Base-by-base conservation (phyloP, 2,329 filamentous ascomycete species). In the Drechmeria coniospora region DNA sequence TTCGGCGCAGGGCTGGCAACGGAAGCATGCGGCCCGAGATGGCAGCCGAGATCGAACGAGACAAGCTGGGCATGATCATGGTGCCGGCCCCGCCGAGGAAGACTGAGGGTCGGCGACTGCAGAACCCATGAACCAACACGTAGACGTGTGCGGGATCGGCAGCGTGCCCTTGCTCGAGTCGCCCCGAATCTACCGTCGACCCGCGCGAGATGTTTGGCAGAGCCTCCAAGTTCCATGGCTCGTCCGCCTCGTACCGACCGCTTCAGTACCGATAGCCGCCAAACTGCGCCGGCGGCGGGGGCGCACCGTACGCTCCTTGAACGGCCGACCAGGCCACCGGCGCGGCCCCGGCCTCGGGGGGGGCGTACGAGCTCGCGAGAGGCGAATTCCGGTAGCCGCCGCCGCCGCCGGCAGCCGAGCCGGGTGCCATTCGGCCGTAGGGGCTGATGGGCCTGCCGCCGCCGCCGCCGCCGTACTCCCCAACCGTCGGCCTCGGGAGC, bases 351-450 rank as follows among this genome's bases (percentile, higher is more conserved):
- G 36, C 32, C 18, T 52, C 46, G 9, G 47, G 42, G 6, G 44
- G 36, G 16, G 45, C 43, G 22, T 52, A 53, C 5, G 46, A 35
- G 20, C 44, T 46, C 25, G 37, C 28, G 27, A 68, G 49, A 4
- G 64, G 61, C 2, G 62, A 65, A 41, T 61, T 66, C 31, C 63
- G 56, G 44, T 69, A 69, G 2, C 54, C 54, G 6, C 50, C 51
- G 21, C 54, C 42, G 17, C 50, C n/a, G n/a, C n/a, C n/a, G n/a
- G n/a, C n/a, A n/a, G n/a, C n/a, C n/a, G n/a, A n/a, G n/a, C n/a
- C 46, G 25, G 56, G 50, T 13, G 51, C 43, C 17, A 61, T 38
- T 15, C 57, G 54, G 18, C 54, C 55, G 31, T 61, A 68, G 0
- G 65, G 64, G 37, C 64, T 66, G 8, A 54, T 39, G 3, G 62